These are phyloP conservation scores for Torulaspora gathmanii DNA, from an alignment of 805 yeast genomes.

Conservation along the genomic window DNA sequence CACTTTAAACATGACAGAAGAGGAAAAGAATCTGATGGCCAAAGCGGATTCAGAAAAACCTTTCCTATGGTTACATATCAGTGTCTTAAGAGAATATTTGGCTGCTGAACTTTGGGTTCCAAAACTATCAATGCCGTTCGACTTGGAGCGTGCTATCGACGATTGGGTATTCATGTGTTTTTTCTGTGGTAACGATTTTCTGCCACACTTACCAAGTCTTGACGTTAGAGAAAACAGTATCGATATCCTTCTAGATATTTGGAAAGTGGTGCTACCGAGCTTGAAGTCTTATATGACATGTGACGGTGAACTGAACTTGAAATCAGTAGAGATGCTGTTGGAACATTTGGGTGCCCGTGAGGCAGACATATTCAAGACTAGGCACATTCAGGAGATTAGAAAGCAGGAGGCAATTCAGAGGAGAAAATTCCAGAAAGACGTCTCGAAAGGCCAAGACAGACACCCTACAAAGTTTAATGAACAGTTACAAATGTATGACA, in stretches of 20 bases:
- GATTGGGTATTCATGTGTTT: conserved; percentile 99
- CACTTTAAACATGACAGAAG: conserved; percentile 52
- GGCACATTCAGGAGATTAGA: conserved; percentile 65
- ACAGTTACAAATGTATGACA: conserved; percentile 72
- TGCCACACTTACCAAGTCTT: conserved; percentile 91
- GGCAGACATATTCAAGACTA: conserved; percentile 65
- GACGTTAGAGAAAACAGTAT: conserved; percentile 95
- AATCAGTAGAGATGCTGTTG: conserved; percentile 70
- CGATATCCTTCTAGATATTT: conserved; percentile 70
- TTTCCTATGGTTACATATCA: conserved; percentile 89
- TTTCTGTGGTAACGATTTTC: conserved; percentile 96
- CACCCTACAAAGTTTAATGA: conserved; percentile 67
- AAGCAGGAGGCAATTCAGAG: conserved; percentile 62
- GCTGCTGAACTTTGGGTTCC: conserved; percentile 75
- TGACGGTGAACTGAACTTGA: conserved; percentile 77
- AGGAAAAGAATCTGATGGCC: conserved; percentile 41
- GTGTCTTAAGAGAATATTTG: conserved; percentile 80
- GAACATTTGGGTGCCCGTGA: conserved; percentile 65
- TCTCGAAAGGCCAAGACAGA: conserved; percentile 68
- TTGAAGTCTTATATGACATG: conserved; percentile 78
- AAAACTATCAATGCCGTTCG: conserved; percentile 66
- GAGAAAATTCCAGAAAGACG: conserved; percentile 47
- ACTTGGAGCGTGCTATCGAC: conserved; percentile 91
- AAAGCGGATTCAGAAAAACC: conserved; percentile 56
- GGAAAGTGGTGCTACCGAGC: conserved; percentile 70